Percentiles rank a stretch among this genome's conserved stretches.
These are phyloP conservation scores for Dalbergia cultrata DNA, from an alignment of 306 rosid genomes.

Conservation along the genomic window DNA sequence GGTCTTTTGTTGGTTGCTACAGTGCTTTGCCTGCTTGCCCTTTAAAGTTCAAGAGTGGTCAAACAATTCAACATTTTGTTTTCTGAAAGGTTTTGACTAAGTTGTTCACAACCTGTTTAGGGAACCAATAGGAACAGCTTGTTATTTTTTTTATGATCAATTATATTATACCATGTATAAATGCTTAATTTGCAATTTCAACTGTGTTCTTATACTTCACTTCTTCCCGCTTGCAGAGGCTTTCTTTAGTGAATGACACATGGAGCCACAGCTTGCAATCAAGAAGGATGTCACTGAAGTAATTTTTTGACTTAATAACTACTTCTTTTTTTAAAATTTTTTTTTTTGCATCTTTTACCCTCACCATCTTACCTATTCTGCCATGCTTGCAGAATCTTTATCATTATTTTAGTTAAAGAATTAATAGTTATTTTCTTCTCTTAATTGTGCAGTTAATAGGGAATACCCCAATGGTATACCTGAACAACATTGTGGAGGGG, in stretches of 20 bases:
- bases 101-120: slow-evolving; percentile 1
- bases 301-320: slow-evolving; percentile 6
- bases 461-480: slow-evolving; percentile 75
- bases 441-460: slow-evolving; percentile 66
- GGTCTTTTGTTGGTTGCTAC: background rate
- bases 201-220: background rate
- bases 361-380: background rate
- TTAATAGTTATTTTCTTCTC: background rate
- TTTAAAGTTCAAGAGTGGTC: background rate
- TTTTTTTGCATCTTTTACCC: background rate
- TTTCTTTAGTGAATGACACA: slow-evolving; percentile 41
- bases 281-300: slow-evolving; percentile 85
- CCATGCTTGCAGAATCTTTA: background rate
- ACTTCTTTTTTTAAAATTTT: no score
- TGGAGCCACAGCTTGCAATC: slow-evolving; percentile 68
- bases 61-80: background rate
- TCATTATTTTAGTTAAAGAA: background rate
- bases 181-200: background rate
- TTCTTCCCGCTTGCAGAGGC: slow-evolving; percentile 15
- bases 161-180: background rate
- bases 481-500: slow-evolving; percentile 77
- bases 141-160: background rate
- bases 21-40: background rate
- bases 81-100: slow-evolving; percentile 9
- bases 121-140: slow-evolving; percentile 1